Percentiles rank a stretch among this genome's conserved stretches.
phyloP scores from a whole-genome alignment of 805 yeast species.

The Spathaspora girioi region DNA sequence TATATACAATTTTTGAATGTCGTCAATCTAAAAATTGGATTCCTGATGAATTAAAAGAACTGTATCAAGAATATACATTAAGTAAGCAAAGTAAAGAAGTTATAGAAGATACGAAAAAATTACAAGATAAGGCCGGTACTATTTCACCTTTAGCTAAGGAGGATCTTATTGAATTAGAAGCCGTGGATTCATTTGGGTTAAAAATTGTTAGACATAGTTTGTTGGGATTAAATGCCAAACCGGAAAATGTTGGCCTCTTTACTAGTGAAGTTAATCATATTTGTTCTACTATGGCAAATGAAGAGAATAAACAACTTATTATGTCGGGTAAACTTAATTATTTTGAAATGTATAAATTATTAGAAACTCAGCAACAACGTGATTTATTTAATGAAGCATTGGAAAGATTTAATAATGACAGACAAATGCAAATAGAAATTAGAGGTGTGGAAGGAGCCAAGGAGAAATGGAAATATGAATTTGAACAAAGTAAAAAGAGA shows the following conservation, averaged over 20 bases:
- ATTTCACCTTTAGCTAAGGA: conserved; percentile 17
- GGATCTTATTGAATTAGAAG: conserved; percentile 42
- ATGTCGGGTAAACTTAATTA: conserved; percentile 36
- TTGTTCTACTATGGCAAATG: conserved; percentile 17
- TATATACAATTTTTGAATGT: conserved; percentile 31
- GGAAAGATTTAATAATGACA: conserved; percentile 65
- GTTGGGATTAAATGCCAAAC: conserved; percentile 33
- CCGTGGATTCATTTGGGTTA: conserved; percentile 77
- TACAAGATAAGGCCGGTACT: conserved; percentile 28
- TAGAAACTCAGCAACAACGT: conserved; percentile 43
- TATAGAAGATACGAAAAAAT: conserved; percentile 10
- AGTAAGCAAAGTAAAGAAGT: conserved; percentile 12
- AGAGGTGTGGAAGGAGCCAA: conserved; percentile 82
- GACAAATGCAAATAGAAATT: conserved; percentile 75
- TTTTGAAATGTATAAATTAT: conserved; percentile 57
- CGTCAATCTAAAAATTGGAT: conserved; percentile 21
- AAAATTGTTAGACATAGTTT: conserved; percentile 75
- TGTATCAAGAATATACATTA: conserved; percentile 20
- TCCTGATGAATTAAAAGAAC: conserved; percentile 29
- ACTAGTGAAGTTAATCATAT: conserved; percentile 5
- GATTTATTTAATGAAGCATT: conserved; percentile 58
- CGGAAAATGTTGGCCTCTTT: neutral
- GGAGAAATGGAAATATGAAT: conserved; percentile 84
- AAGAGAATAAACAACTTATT: conserved; percentile 6
- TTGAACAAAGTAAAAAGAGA: conserved; percentile 58